A percentile compares a stretch with the other conserved stretches of the same genome.
Evolutionary conservation across 1,139 yeast species (phyloP).

Genomic region (Yamadazyma songkhlaensis): DNA sequence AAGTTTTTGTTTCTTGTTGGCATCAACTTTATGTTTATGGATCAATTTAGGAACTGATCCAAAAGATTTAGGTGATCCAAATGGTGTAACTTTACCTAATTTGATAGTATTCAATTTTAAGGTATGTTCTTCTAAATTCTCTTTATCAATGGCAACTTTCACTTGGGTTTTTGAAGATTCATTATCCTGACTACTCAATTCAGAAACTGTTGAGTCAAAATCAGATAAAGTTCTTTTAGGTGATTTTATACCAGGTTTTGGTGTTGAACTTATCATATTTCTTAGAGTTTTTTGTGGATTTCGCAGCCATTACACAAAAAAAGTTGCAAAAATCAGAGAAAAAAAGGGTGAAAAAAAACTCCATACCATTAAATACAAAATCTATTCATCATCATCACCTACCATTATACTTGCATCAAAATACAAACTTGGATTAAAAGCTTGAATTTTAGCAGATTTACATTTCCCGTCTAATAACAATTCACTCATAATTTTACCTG

Average conservation of each 20-base stretch:
- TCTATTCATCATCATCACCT: constrained; percentile 28
- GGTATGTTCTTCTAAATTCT: neutral
- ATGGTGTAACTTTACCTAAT: constrained; percentile 1
- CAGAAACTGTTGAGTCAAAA: constrained; percentile 6
- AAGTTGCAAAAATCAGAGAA: neutral
- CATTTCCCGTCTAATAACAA: constrained; percentile 82
- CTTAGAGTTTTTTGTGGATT: constrained; percentile 3
- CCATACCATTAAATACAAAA: constrained; percentile 1
- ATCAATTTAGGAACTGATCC: constrained; percentile 1
- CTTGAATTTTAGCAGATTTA: constrained; percentile 71
- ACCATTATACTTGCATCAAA: constrained; percentile 67
- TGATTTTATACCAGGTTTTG: constrained; percentile 1
- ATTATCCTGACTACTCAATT: neutral
- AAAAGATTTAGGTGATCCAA: neutral
- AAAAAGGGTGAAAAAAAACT: neutral
- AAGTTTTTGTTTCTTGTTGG: neutral
- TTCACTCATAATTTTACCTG: constrained; percentile 91
- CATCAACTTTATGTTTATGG: neutral
- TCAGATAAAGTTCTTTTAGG: neutral
- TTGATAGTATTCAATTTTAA: constrained; percentile 1
- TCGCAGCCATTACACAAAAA: constrained; percentile 3
- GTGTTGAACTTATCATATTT: constrained; percentile 6
- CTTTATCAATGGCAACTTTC: neutral
- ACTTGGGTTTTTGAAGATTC: neutral
- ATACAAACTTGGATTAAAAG: constrained; percentile 80